Evolutionary conservation across 768 basidiomycete genomes (phyloP), one percentile per base, ranked within the genome.

Genomic region (Ramaria rubella): DNA sequence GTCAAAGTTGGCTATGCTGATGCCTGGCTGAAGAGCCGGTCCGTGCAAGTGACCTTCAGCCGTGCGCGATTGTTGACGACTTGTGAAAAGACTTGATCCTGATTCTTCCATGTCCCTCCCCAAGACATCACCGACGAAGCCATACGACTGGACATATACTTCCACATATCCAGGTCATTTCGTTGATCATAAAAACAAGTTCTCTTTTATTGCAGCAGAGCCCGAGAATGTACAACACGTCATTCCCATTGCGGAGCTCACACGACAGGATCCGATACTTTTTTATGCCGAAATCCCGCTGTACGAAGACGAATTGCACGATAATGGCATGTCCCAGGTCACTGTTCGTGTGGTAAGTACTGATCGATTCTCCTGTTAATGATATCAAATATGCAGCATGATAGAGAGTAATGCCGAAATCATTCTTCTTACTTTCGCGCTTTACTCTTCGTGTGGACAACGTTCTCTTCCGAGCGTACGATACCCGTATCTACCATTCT

Each of bases 121-220:
- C 3, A 69, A 78, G 60, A 88, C 88, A 5, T 80, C 84, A 21
- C 67, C 78, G 0, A 86, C 91, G 7, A 96, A 94, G 63, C 87
- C 86, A 0, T 97, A 90, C 69, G 96, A 99, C 66, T 98, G 96
- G 96, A 99, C 96, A 11, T 98, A 96, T 68, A 96, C 94, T 2
- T 90, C 93, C 1, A 83, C 79, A 3, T 94, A 97, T 62, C 64
- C 83, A 0, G 96, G 95, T 0, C 83, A 86, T 61, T 62, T 34
- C 34, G 15, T 33, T 38, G 19, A 55, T 34, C 58, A 48, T n/a
- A n/a, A n/a, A 9, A 46, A 45, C n/a, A 61, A 23, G 15, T 55
- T 45, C 29, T 45, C 17, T 55, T 33, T 58, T 62, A 66, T 58
- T 19, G 68, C 78, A 26, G 81, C 82, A 4, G 81, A 89, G 61